Percentiles rank a stretch among this genome's conserved stretches.
These are phyloP conservation scores for Aspergillus kassunensis DNA, from an alignment of 495 filamentous ascomycete species.

Conservation along the genomic window DNA sequence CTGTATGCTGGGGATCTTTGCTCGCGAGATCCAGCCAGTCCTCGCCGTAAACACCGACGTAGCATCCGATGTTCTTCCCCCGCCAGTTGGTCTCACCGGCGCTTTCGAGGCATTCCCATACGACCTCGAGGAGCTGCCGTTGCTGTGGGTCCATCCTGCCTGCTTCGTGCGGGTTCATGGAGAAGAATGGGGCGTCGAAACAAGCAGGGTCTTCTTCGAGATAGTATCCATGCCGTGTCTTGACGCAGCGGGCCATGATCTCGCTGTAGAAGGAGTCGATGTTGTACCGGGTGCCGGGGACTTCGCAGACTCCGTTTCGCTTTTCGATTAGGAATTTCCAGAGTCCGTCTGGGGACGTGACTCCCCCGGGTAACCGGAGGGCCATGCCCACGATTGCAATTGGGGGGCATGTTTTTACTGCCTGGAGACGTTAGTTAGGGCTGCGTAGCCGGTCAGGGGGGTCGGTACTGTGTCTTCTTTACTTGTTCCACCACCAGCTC, in stretches of 20 bases:
- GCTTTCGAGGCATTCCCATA: neutral
- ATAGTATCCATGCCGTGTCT: neutral
- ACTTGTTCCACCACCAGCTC: too few species aligned
- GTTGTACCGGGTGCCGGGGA: neutral
- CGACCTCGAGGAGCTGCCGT: neutral
- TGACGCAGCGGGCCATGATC: neutral
- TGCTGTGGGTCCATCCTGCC: neutral
- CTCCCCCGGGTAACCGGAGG: neutral
- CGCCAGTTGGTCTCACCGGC: neutral
- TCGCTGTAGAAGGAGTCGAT: neutral
- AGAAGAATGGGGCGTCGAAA: neutral
- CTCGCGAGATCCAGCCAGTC: neutral
- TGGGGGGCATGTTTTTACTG: too few species aligned
- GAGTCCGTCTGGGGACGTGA: neutral
- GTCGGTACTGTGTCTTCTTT: too few species aligned
- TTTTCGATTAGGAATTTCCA: neutral
- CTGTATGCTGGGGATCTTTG: neutral
- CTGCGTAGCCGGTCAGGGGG: too few species aligned
- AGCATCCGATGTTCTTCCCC: neutral
- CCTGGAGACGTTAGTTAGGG: too few species aligned
- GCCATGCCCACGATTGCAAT: constrained; percentile 1
- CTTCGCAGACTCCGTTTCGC: neutral
- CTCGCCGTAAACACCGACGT: neutral
- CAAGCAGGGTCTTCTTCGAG: neutral
- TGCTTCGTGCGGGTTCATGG: neutral